A percentile compares a stretch with the other conserved stretches of the same genome.
Evolutionary conservation across 805 yeast genomes (phyloP).

Genomic region (Candida pini): DNA sequence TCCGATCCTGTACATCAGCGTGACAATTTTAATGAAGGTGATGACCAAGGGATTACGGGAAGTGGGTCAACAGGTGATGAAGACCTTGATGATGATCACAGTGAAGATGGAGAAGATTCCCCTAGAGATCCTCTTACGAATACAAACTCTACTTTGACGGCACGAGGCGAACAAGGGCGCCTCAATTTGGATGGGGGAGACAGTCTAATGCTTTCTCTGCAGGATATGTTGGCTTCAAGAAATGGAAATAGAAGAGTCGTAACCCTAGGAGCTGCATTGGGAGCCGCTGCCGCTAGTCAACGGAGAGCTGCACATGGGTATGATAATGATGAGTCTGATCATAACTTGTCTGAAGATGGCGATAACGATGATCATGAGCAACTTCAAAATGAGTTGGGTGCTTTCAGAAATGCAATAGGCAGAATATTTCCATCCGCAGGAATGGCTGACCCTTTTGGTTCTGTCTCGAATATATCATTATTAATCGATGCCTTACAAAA

Average conservation of each 20-base stretch:
- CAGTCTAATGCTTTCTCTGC: neutral
- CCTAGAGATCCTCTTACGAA: conserved; percentile 4
- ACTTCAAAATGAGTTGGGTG: conserved; percentile 9
- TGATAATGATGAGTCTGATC: conserved; percentile 21
- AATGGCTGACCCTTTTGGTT: conserved; percentile 24
- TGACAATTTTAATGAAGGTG: conserved; percentile 6
- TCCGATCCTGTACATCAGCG: too few species aligned
- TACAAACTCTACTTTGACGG: too few species aligned
- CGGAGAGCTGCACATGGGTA: conserved; percentile 12
- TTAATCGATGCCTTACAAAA: conserved; percentile 35
- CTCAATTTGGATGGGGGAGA: too few species aligned
- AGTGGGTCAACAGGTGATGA: conserved; percentile 1
- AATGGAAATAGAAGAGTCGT: neutral
- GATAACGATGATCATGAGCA: conserved; percentile 13
- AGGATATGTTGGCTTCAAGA: neutral
- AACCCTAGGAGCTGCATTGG: neutral
- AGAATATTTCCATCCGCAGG: conserved; percentile 25
- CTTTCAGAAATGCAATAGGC: conserved; percentile 21
- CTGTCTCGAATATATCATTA: conserved; percentile 16
- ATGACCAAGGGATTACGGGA: neutral
- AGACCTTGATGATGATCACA: conserved; percentile 12
- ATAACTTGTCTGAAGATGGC: conserved; percentile 17
- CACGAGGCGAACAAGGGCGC: neutral
- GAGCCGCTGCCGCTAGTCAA: conserved; percentile 6
- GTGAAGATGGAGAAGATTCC: conserved; percentile 14